A percentile compares a stretch with the other conserved stretches of the same genome.
Evolutionary conservation across 148 eudicot genomes (phyloP).

Genomic region (Fagopyrum tataricum): DNA sequence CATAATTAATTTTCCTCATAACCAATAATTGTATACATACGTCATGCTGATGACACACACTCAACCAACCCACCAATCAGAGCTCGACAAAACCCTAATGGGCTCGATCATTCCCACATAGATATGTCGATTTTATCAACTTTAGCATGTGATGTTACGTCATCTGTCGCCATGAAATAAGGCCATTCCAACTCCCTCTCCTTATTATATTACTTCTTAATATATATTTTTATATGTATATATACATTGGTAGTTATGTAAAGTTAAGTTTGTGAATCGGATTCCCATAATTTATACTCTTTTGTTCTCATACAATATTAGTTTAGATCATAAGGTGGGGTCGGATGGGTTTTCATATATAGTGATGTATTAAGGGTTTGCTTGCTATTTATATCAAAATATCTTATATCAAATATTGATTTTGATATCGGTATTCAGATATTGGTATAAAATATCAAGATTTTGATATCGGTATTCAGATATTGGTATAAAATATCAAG

Average conservation of each 20-base stretch:
- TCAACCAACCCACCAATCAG: constrained; percentile 2
- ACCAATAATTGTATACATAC: background rate
- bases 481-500: no score
- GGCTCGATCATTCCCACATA: background rate
- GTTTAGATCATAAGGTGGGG: no score
- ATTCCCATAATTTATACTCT: no score
- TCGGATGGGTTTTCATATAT: no score
- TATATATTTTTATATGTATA: background rate
- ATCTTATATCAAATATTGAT: no score
- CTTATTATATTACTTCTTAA: background rate
- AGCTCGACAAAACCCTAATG: background rate
- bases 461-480: no score
- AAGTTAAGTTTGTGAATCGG: no score
- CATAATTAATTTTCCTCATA: background rate
- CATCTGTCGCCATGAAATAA: background rate
- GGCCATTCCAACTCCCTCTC: background rate
- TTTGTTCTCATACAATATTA: no score
- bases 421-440: no score
- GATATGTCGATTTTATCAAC: background rate
- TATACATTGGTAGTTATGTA: background rate
- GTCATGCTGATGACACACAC: background rate
- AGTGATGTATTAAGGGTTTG: no score
- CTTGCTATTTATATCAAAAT: no score
- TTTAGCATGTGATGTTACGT: background rate
- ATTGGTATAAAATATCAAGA: no score